Percentiles rank a stretch among this genome's conserved stretches.
Evolutionary conservation across 1,139 yeast genomes (phyloP).

Genomic region (Suhomyces anneliseae): DNA sequence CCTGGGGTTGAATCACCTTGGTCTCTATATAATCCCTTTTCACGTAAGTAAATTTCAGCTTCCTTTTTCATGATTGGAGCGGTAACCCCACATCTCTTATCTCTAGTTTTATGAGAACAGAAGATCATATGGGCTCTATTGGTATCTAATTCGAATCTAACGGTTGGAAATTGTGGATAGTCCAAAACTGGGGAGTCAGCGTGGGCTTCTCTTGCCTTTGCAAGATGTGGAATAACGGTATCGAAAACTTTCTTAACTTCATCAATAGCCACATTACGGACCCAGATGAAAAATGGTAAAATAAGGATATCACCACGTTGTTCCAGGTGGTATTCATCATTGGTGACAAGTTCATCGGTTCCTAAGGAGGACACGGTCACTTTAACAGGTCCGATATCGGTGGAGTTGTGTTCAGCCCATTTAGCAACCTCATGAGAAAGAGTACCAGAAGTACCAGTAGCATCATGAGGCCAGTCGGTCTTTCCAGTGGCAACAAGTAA

Average conservation of each 20-base stretch:
- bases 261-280: slow-evolving; percentile 49
- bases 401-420: slow-evolving; percentile 42
- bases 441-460: slow-evolving; percentile 53
- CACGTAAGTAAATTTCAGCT: slow-evolving; percentile 71
- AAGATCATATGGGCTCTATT: slow-evolving; percentile 64
- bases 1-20: slow-evolving; percentile 66
- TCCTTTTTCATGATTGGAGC: slow-evolving; percentile 90
- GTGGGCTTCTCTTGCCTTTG: slow-evolving; percentile 23
- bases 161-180: slow-evolving; percentile 17
- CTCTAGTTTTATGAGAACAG: slow-evolving; percentile 90
- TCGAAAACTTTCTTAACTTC: slow-evolving; percentile 48
- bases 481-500: slow-evolving; percentile 80
- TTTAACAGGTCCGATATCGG: slow-evolving; percentile 35
- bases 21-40: slow-evolving; percentile 71
- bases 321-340: slow-evolving; percentile 41
- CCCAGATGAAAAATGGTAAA: slow-evolving; percentile 79
- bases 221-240: slow-evolving; percentile 45
- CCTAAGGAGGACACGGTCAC: slow-evolving; percentile 56
- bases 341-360: slow-evolving; percentile 34
- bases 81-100: slow-evolving; percentile 88
- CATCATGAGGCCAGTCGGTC: slow-evolving; percentile 81
- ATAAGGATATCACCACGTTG: slow-evolving; percentile 59
- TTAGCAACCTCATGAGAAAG: slow-evolving; percentile 49
- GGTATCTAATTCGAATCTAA: slow-evolving; percentile 22
- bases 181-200: slow-evolving; percentile 9